Base-by-base conservation (phyloP, 75 land plant species). In the Selaginella tamariscina region DNA sequence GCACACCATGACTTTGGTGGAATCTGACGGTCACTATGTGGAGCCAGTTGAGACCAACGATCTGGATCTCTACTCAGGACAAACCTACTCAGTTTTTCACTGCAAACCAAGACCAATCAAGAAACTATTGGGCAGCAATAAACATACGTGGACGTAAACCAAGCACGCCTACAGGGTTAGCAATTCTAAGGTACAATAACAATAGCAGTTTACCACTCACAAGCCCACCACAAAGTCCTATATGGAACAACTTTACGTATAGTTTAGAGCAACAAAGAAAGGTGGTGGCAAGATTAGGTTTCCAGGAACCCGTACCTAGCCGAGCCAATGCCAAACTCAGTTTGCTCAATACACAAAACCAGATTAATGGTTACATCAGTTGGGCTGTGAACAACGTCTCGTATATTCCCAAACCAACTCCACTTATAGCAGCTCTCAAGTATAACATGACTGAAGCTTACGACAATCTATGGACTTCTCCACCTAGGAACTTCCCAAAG, bases 371-470 rank as follows among this genome's bases (percentile, higher is more conserved):
- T 0, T 70, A 68, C 56, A 82, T 69, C 68, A 94, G 78, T 31
- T 94, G 98, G 98, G 79, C 98, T 0, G 74, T 93, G 31, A 93
- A 93, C 80, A 86, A 89, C 62, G 39, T 93, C 33, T 89, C 96
- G 11, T 69, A 86, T 1, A 66, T 67, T 0, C 73, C 81, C 0
- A 85, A 83, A 1, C 20, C 84, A 24, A 93, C 98, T 0, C 91
- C 98, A 0, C 81, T 81, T 24, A 54, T 93, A 27, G 86, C 86
- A 0, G 75, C 91, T 28, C 70, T 85, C 11, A 84, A 79, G 64
- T 77, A 32, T 55, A 68, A 74, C 0, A 32, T 89, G 31, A 66
- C 71, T 0, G 29, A 39, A 22, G 88, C 82, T 0, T 77, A 70
- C 54, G 75, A 81, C 23, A n/a, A n/a, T n/a, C 49, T 39, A 5